phyloP scores from a whole-genome alignment of 2,329 filamentous ascomycete genomes.

The Alternaria panax region DNA sequence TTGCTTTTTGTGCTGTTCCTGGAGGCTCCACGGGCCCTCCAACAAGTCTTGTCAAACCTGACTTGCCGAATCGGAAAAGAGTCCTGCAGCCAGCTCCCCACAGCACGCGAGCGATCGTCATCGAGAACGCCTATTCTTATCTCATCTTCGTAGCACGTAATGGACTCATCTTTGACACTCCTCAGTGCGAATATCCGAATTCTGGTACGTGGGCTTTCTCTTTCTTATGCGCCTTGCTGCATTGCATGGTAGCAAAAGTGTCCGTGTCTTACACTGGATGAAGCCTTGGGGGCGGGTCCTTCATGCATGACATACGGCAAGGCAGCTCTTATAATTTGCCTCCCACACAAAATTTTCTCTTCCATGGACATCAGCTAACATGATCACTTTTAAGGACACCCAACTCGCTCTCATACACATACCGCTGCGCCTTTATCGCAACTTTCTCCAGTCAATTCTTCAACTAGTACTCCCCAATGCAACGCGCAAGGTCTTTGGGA shows the following conservation, averaged over 20 bases:
- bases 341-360: conserved; percentile 32
- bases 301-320: conserved; percentile 38
- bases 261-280: conserved; percentile 32
- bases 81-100: conserved; percentile 39
- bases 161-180: conserved; percentile 56
- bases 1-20: conserved; percentile 39
- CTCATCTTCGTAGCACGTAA: conserved; percentile 39
- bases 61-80: conserved; percentile 29
- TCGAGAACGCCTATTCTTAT: conserved; percentile 44
- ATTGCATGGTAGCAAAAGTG: conserved; percentile 21
- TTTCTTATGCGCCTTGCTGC: conserved; percentile 33
- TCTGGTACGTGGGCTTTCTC: conserved; percentile 50
- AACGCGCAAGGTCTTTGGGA: conserved; percentile 40
- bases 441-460: conserved; percentile 86
- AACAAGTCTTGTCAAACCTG: conserved; percentile 38
- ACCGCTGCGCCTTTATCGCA: conserved; percentile 76
- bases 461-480: conserved; percentile 75
- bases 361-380: conserved; percentile 40
- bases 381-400: conserved; percentile 71
- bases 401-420: conserved; percentile 90
- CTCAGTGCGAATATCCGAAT: conserved; percentile 59
- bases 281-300: conserved; percentile 34
- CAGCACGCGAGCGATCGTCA: conserved; percentile 40
- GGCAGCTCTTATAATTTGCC: conserved; percentile 44
- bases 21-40: conserved; percentile 27